Percentiles rank a stretch among this genome's conserved stretches.
Evolutionary conservation across 257 asterid genomes (phyloP).

Genomic region (Solanum infundibuliforme): DNA sequence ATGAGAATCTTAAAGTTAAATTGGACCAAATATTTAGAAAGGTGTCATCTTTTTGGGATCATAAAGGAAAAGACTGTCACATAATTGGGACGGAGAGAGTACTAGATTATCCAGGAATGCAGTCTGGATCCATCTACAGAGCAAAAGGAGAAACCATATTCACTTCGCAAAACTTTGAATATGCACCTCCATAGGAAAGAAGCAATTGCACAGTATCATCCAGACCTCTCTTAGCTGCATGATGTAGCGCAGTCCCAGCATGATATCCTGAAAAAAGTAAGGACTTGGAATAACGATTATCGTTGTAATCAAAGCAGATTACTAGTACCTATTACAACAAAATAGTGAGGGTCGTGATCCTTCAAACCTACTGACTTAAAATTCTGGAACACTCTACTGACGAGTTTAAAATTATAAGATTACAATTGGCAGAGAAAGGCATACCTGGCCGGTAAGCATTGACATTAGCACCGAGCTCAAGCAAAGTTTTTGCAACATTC

Average conservation of each 20-base stretch:
- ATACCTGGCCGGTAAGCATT: slow-evolving; percentile 76
- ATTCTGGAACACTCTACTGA: background rate
- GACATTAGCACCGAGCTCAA: slow-evolving; percentile 83
- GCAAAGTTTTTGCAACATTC: slow-evolving; percentile 61
- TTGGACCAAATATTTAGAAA: background rate
- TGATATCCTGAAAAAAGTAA: slow-evolving; percentile 47
- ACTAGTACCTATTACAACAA: background rate
- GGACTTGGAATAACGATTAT: background rate
- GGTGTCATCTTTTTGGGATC: background rate
- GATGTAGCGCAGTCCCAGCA: slow-evolving; percentile 87
- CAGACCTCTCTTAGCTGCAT: slow-evolving; percentile 92
- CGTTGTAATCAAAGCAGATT: background rate
- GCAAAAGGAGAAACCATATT: background rate
- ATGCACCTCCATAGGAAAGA: slow-evolving; percentile 78
- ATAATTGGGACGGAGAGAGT: background rate
- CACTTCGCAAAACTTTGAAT: background rate
- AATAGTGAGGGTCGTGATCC: background rate
- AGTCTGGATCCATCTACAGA: background rate
- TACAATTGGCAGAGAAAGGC: background rate
- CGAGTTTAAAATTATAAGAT: background rate
- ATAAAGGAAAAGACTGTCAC: background rate
- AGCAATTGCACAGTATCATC: slow-evolving; percentile 76
- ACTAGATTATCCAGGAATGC: background rate
- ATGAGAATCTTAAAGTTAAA: background rate
- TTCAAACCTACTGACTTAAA: background rate